These are phyloP conservation scores for Nepenthes gracilis DNA, from an alignment of 148 eudicot genomes.

Conservation along the genomic window DNA sequence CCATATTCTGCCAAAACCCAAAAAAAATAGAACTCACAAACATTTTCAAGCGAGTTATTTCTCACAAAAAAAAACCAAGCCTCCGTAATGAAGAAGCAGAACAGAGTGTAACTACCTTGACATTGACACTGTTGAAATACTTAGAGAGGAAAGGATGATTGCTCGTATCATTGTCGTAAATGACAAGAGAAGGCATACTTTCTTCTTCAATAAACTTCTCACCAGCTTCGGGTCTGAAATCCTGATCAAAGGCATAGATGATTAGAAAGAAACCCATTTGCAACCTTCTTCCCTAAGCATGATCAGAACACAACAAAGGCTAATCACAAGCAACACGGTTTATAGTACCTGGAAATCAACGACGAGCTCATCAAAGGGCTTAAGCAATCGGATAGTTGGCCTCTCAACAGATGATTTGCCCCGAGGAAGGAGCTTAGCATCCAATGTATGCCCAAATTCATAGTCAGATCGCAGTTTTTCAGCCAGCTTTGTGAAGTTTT, in stretches of 20 bases:
- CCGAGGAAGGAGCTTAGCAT: constrained; percentile 59
- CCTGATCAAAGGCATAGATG: constrained; percentile 21
- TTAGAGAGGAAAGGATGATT: constrained; percentile 52
- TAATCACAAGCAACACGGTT: background rate
- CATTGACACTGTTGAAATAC: constrained; percentile 43
- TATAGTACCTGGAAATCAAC: constrained; percentile 54
- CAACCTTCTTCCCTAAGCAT: background rate
- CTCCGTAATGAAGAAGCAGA: background rate
- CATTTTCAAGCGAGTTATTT: background rate
- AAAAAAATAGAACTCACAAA: no score
- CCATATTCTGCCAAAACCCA: no score
- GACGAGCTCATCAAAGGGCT: constrained; percentile 85
- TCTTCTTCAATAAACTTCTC: constrained; percentile 55
- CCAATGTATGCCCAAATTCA: constrained; percentile 66
- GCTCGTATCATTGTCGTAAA: constrained; percentile 40
- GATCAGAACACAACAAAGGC: background rate
- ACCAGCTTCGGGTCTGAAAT: constrained; percentile 47
- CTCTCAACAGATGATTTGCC: constrained; percentile 62
- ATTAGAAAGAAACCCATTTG: background rate
- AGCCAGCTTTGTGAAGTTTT: constrained; percentile 57
- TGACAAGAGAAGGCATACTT: constrained; percentile 48
- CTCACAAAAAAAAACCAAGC: background rate
- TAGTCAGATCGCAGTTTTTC: constrained; percentile 66
- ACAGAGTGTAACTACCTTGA: constrained; percentile 45
- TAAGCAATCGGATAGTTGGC: constrained; percentile 59